Evolutionary conservation across 805 yeast species (phyloP).

Genomic region (Ogataea thermomethanolica): DNA sequence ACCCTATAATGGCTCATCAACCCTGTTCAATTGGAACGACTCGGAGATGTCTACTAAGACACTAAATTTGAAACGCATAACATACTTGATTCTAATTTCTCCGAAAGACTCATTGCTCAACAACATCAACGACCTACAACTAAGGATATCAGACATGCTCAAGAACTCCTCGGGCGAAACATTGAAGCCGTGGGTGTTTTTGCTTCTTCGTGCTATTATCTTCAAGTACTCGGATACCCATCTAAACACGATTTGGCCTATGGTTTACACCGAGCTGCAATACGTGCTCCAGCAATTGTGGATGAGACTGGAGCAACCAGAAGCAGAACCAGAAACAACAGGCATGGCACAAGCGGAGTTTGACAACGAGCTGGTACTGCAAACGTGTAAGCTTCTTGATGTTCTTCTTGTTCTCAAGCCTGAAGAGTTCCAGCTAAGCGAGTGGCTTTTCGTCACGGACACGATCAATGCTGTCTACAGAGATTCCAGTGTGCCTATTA

Average conservation of each 20-base stretch:
- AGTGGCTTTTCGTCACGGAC: conserved; percentile 84
- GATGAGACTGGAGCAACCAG: conserved; percentile 15
- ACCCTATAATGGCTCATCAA: conserved; percentile 51
- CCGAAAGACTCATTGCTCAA: conserved; percentile 56
- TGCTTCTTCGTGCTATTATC: conserved; percentile 61
- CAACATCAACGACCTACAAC: conserved; percentile 44
- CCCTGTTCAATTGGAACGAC: conserved; percentile 39
- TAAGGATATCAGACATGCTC: conserved; percentile 31
- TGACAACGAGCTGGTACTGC: conserved; percentile 43
- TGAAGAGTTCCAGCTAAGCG: conserved; percentile 74
- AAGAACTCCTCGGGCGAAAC: conserved; percentile 29
- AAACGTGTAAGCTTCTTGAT: conserved; percentile 77
- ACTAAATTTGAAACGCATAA: conserved; percentile 53
- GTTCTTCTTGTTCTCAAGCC: conserved; percentile 59
- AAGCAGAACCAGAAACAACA: conserved; percentile 12
- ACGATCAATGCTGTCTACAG: conserved; percentile 35
- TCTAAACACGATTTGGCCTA: conserved; percentile 66
- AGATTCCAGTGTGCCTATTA: conserved; percentile 28
- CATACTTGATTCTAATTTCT: conserved; percentile 60
- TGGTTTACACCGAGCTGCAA: conserved; percentile 60
- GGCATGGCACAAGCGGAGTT: conserved; percentile 26
- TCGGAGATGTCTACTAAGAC: conserved; percentile 28
- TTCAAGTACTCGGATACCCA: conserved; percentile 62
- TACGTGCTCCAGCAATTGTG: conserved; percentile 42
- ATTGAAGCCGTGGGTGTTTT: conserved; percentile 44